Conservation (phyloP, 305 asterid species). For the Fraxinus velutina region DNA sequence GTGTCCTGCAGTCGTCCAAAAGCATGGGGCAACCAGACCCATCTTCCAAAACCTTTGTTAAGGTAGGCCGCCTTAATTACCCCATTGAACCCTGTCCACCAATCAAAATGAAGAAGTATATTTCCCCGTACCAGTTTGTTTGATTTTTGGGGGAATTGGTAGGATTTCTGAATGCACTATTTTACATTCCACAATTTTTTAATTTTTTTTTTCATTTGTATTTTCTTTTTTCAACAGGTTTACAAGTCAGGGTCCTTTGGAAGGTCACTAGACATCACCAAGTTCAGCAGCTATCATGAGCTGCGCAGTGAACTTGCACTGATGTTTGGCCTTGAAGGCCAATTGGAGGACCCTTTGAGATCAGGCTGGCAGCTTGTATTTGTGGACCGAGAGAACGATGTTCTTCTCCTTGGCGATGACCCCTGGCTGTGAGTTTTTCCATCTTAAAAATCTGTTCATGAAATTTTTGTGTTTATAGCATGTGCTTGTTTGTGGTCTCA, state of each 20-base stretch:
- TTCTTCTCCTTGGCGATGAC: slow-evolving; percentile 89
- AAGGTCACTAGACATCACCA: slow-evolving; percentile 67
- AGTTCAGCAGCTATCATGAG: slow-evolving; percentile 77
- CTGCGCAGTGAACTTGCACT: slow-evolving; percentile 68
- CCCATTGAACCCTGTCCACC: background rate
- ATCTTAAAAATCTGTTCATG: background rate
- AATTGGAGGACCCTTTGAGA: slow-evolving; percentile 80
- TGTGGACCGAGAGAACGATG: slow-evolving; percentile 89
- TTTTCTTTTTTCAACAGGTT: slow-evolving; percentile 37
- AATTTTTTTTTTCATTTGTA: background rate
- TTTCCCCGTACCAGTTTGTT: background rate
- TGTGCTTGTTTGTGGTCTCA: background rate
- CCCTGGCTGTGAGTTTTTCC: slow-evolving; percentile 69
- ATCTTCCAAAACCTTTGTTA: slow-evolving; percentile 55
- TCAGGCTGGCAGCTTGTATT: slow-evolving; percentile 99
- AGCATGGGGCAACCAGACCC: slow-evolving; percentile 43
- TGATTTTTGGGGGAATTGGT: background rate
- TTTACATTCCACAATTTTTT: background rate
- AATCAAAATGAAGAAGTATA: background rate
- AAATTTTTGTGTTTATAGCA: background rate
- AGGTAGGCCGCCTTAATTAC: slow-evolving; percentile 34
- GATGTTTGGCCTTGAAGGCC: slow-evolving; percentile 82
- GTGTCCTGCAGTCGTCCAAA: slow-evolving; percentile 42
- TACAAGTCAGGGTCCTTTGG: slow-evolving; percentile 68
- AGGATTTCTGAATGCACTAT: background rate